phyloP scores from a whole-genome alignment of 805 yeast genomes.

The Maudiozyma bulderi region DNA sequence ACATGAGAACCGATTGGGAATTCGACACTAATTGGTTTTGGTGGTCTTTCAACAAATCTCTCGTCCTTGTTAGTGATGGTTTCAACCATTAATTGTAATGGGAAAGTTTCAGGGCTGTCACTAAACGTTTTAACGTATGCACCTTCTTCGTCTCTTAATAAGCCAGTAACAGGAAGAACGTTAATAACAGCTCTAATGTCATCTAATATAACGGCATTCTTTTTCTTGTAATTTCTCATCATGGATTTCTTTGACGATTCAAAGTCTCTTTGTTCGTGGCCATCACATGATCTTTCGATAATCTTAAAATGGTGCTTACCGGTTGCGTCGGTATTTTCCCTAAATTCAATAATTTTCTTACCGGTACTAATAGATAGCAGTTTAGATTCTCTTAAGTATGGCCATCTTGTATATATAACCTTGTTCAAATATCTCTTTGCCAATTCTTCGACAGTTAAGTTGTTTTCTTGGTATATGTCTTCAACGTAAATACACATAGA shows the following conservation, averaged over 20 bases:
- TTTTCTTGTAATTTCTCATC: slow-evolving; percentile 35
- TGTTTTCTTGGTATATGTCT: slow-evolving; percentile 40
- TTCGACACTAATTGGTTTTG: slow-evolving; percentile 72
- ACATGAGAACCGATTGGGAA: slow-evolving; percentile 66
- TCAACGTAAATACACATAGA: slow-evolving; percentile 62
- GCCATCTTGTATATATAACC: slow-evolving; percentile 75
- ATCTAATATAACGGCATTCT: slow-evolving; percentile 55
- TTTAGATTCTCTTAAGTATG: slow-evolving; percentile 75
- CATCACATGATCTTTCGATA: slow-evolving; percentile 33
- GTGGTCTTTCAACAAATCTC: slow-evolving; percentile 62
- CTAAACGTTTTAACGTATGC: slow-evolving; percentile 68
- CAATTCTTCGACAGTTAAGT: slow-evolving; percentile 51
- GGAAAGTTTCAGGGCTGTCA: slow-evolving; percentile 44
- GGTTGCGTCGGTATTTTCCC: slow-evolving; percentile 2
- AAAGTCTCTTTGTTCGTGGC: slow-evolving; percentile 41
- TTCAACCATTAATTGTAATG: slow-evolving; percentile 76
- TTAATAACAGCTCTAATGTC: slow-evolving; percentile 49
- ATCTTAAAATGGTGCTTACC: slow-evolving; percentile 26
- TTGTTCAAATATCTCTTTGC: slow-evolving; percentile 53
- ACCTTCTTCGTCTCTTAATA: slow-evolving; percentile 60
- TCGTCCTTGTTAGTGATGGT: slow-evolving; percentile 62
- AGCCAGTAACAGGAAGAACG: slow-evolving; percentile 70
- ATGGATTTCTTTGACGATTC: slow-evolving; percentile 33
- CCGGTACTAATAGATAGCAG: slow-evolving; percentile 55
- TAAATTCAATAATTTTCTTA: slow-evolving; percentile 34